Evolutionary conservation across 108 stramenopile species (phyloP), one percentile per base, ranked within the genome.

Genomic region (Parmales sp.): DNA sequence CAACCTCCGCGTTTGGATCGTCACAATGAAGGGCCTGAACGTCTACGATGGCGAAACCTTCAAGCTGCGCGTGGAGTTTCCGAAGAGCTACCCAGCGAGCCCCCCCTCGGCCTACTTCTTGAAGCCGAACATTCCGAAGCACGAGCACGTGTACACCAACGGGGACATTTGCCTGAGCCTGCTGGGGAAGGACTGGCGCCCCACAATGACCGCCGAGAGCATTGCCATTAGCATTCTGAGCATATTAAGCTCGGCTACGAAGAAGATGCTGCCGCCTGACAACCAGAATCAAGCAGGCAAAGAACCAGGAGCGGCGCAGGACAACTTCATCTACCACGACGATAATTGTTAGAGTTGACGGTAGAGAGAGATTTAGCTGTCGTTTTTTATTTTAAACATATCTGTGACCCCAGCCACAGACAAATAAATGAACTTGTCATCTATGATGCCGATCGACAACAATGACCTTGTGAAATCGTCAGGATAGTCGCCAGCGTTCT

Each of bases 131-230:
- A 74, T 78, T 34, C 88, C 88, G 37, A 69, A 81, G 39, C 93
- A 94, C 73, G 88, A 89, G 66, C 96, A 97, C 74, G 92, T 95
- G n/a, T 97, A 97, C 72, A 95, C 96, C 39, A 97, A 97, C 79
- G 96, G 96, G 20, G 96, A 97, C 71, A 97, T 97, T 69, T 95
- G 96, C 71, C 79, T 97, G 65, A 87, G 80, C 64, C 71, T 97
- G 50, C 75, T 97, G n/a, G 94, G 94, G 5, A 86, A 88, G 54
- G 96, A 90, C 72, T 97, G 96, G 96, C 69, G 90, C 46, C 96
- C 96, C 2, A 94, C 88, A 46, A 93, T 97, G 90, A 95, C 93
- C 39, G 94, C 90, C 28, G 90, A 92, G 73, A 85, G 80, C 29
- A 82, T 97, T 69, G 93, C 93, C 2, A 75, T 92, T 22, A 80